Evolutionary conservation across 179 eudicot genomes (phyloP), one percentile per base, ranked within the genome.

Genomic region (Actinidia polygama): DNA sequence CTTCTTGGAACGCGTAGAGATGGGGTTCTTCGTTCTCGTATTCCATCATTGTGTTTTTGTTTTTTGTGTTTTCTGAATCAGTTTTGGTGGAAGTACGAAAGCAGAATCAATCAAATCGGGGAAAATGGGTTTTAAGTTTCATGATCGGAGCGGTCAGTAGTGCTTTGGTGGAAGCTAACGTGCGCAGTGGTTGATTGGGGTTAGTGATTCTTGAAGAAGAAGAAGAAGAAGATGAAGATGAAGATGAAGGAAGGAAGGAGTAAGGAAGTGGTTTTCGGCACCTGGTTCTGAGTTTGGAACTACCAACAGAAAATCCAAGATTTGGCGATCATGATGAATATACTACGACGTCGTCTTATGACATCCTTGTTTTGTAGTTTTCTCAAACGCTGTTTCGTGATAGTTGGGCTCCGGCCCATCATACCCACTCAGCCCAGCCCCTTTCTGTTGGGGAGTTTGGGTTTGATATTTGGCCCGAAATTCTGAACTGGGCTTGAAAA

Each of bases 1-100:
- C 89, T 24, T 87, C 95, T 7, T 55, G 86, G n/a, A 90, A 79
- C 51, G 88, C 77, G 84, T 82, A 81, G 30, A 86, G 88, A 75
- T 84, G 90, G n/a, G 94, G 73, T 49, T 86, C 88, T 80, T 88
- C 80, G 72, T 78, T 78, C 44, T 78, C 57, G 10, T 46, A 47
- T 19, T 44, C 71, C 80, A 78, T 78, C 80, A 63, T 61, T 8
- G 55, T 59, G 36, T 77, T 0, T 1, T 30, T 46, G 7, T 54
- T 54, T 6, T 59, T 5, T 16, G 4, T n/a, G n/a, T n/a, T n/a
- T n/a, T n/a, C n/a, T n/a, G n/a, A n/a, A n/a, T n/a, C 49, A 12
- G 54, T 3, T 49, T 73, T 30, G 11, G 24, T 36, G 6, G 19
- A 55, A 26, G 5, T 7, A 4, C 54, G 14, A 23, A 51, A 23